phyloP scores from a whole-genome alignment of 2,329 filamentous ascomycete species.

The Colletotrichum tropicale region DNA sequence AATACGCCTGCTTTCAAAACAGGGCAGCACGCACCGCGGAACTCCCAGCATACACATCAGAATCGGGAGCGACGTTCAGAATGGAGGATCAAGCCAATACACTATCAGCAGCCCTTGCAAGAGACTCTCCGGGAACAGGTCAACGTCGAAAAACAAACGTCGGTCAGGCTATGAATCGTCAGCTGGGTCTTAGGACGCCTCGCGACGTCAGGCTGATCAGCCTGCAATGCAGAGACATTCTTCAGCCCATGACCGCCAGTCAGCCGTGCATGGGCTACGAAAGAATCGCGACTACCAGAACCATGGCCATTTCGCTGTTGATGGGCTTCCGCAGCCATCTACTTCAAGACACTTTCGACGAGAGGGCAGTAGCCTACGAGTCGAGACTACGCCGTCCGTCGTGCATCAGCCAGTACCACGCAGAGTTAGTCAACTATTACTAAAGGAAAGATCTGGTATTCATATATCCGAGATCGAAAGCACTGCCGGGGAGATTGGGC shows the following conservation, averaged over 20 bases:
- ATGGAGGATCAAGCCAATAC: background rate
- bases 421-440: slow-evolving; percentile 9
- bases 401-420: slow-evolving; percentile 17
- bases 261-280: background rate
- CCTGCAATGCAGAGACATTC: background rate
- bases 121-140: background rate
- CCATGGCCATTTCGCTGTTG: background rate
- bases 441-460: background rate
- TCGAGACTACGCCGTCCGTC: background rate
- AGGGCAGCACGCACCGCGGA: background rate
- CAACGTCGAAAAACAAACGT: background rate
- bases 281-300: background rate
- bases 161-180: background rate
- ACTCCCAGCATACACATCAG: slow-evolving; percentile 3
- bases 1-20: background rate
- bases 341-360: background rate
- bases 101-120: background rate
- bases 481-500: background rate
- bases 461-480: background rate
- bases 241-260: background rate
- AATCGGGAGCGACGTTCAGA: slow-evolving; percentile 16
- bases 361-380: background rate
- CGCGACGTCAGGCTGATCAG: background rate
- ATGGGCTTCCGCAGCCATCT: background rate
- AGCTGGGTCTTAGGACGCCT: background rate